Evolutionary conservation across 768 basidiomycete genomes (phyloP), one percentile per base, ranked within the genome.

Genomic region (Clathrus columnatus): DNA sequence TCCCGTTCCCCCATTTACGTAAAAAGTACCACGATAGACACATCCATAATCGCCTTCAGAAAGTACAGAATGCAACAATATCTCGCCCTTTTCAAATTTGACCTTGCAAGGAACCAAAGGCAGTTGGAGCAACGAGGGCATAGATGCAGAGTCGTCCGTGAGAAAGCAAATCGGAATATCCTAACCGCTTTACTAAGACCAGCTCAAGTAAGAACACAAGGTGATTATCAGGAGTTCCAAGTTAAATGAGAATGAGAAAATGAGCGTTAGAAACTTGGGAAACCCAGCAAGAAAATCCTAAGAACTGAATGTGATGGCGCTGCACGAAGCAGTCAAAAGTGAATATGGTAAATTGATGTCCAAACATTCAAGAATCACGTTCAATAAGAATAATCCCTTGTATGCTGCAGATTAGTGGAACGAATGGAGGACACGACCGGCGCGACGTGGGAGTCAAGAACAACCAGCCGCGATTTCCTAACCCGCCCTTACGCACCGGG

Each of bases 41-140:
- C 93, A 84, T 53, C 95, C 95, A 66, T 96, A 98, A 21, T 94
- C 94, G 11, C 95, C 95, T 29, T 87, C 81, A 36, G 36, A 36
- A 11, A 36, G 11, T 4, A 36, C 10, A 36, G 36, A 36, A 36
- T n/a, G 36, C 14, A 36, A n/a, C 11, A 36, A 36, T 11, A 36
- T 36, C 36, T 36, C 14, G 36, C 36, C 36, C n/a, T 36, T 36
- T 11, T 36, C 36, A n/a, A 36, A 36, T 11, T 36, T 11, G n/a
- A 36, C 36, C n/a, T 36, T 36, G 36, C n/a, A 36, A 36, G 36
- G 36, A 36, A 36, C 36, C 14, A n/a, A 36, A 14, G 36, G 36
- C 11, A 36, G 36, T 36, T 36, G 36, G 36, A 36, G 14, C 36
- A n/a, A 36, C 4, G 36, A 11, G 36, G 7, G 10, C 10, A 4